These are phyloP conservation scores for Fusarium haematococcum DNA, from an alignment of 2,329 filamentous ascomycete species.

Conservation along the genomic window DNA sequence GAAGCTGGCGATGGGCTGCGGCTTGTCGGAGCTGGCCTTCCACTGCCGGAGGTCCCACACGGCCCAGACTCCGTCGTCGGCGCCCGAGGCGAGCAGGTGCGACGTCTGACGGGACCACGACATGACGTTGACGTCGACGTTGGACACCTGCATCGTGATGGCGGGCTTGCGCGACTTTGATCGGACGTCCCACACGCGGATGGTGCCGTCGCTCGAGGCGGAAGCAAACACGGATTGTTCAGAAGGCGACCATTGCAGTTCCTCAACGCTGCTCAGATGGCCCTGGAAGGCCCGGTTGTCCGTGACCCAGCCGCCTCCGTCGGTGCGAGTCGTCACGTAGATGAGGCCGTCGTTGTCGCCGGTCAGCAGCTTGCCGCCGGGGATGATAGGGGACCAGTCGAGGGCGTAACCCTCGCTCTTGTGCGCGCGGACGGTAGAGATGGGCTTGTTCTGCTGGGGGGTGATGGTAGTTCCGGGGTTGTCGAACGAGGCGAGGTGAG, in stretches of 20 bases:
- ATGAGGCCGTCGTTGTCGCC: constrained; percentile 93
- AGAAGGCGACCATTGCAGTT: constrained; percentile 95
- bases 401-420: constrained; percentile 94
- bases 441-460: constrained; percentile 86
- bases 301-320: constrained; percentile 90
- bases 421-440: constrained; percentile 90
- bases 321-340: constrained; percentile 86
- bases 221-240: constrained; percentile 96
- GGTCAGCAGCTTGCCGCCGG: constrained; percentile 87
- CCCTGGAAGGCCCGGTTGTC: constrained; percentile 86
- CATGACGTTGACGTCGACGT: constrained; percentile 93
- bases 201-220: constrained; percentile 91
- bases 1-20: constrained; percentile 91
- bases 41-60: constrained; percentile 97
- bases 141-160: constrained; percentile 85
- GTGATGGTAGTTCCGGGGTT: constrained; percentile 85
- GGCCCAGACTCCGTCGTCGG: constrained; percentile 92
- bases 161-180: constrained; percentile 91
- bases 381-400: constrained; percentile 88
- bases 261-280: constrained; percentile 88
- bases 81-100: constrained; percentile 91
- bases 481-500: constrained; percentile 90
- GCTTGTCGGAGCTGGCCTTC: constrained; percentile 74
- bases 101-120: constrained; percentile 92
- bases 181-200: constrained; percentile 95